Evolutionary conservation across 345 rosid species (phyloP).

Genomic region (Mallotus nudiflorus): DNA sequence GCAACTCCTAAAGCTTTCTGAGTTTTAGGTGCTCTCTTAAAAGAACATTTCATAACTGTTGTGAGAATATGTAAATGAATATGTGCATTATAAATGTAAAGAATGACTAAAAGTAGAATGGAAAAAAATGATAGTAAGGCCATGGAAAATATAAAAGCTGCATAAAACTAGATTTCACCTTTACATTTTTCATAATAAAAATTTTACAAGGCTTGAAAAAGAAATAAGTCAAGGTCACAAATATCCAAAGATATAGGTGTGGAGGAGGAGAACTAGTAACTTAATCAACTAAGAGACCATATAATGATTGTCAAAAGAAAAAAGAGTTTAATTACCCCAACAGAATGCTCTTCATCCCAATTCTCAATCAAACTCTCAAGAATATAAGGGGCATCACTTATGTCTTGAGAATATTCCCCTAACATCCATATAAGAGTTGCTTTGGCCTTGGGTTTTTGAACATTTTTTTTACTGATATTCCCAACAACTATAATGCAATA

Average conservation of each 20-base stretch:
- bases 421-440: constrained; percentile 99
- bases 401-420: constrained; percentile 98
- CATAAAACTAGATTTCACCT: not conserved
- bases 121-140: too few species aligned
- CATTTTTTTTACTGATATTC: constrained; percentile 84
- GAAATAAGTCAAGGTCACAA: not conserved
- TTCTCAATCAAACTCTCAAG: constrained; percentile 80
- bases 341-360: constrained; percentile 96
- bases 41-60: constrained; percentile 93
- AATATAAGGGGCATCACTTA: constrained; percentile 93
- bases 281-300: not conserved
- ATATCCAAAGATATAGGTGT: constrained; percentile 4
- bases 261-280: not conserved
- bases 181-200: not conserved
- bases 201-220: not conserved
- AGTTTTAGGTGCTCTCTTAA: constrained; percentile 94
- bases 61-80: constrained; percentile 95
- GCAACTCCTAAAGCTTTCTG: constrained; percentile 87
- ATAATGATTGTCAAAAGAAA: not conserved
- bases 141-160: too few species aligned
- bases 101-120: too few species aligned
- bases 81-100: too few species aligned
- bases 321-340: constrained; percentile 55
- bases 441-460: constrained; percentile 95
- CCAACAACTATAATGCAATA: constrained; percentile 99